phyloP scores from a whole-genome alignment of 2,329 filamentous ascomycete species.

The Penicillium hordei region DNA sequence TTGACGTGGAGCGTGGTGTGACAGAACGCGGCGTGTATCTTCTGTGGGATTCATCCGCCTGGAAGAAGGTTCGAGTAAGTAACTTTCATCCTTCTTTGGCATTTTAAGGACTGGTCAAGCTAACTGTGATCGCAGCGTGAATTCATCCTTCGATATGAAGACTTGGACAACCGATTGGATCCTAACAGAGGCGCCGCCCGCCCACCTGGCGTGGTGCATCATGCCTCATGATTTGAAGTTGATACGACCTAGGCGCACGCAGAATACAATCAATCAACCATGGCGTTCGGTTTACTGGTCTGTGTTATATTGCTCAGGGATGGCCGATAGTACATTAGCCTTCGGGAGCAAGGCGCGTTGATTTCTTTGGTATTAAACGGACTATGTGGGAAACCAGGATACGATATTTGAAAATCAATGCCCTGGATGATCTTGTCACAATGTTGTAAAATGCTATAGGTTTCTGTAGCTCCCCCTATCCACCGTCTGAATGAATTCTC shows the following conservation, averaged over 20 bases:
- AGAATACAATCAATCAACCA: constrained; percentile 29
- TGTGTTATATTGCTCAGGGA: constrained; percentile 29
- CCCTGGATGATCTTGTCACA: constrained; percentile 25
- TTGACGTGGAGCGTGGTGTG: constrained; percentile 49
- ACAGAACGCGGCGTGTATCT: constrained; percentile 54
- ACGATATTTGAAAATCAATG: constrained; percentile 29
- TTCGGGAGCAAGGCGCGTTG: constrained; percentile 26
- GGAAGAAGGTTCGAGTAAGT: constrained; percentile 52
- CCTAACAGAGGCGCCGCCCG: constrained; percentile 38
- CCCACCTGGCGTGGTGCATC: constrained; percentile 37
- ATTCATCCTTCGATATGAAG: constrained; percentile 51
- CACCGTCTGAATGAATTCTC: background rate
- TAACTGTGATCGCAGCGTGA: constrained; percentile 39
- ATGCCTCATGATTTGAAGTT: constrained; percentile 35
- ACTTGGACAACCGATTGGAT: constrained; percentile 50
- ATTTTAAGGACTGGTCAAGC: constrained; percentile 1
- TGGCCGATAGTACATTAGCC: constrained; percentile 26
- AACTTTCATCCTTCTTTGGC: background rate
- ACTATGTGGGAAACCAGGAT: constrained; percentile 27
- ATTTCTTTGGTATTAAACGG: constrained; percentile 29
- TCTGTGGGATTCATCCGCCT: constrained; percentile 51
- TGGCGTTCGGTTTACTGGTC: constrained; percentile 35
- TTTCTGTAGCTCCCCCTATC: background rate
- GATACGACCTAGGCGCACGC: constrained; percentile 7
- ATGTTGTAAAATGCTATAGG: background rate